Evolutionary conservation across 768 basidiomycete species (phyloP), one percentile per base, ranked within the genome.

Genomic region (Sarcomyxa edulis): DNA sequence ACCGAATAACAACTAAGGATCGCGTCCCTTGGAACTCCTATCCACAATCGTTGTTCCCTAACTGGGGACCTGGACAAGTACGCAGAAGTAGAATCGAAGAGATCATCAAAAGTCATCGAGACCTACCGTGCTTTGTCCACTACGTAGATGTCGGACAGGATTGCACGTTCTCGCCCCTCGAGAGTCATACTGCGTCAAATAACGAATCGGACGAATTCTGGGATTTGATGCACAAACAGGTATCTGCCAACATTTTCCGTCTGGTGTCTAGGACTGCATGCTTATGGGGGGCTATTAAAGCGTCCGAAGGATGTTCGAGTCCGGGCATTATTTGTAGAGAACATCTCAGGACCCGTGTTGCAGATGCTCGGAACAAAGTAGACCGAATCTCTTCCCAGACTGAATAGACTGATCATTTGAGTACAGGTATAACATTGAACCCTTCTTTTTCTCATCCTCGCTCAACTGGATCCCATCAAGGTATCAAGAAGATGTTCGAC

Each of bases 401-500:
- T 27, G 12, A 29, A 23, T 27, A 16, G n/a, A 14, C n/a, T n/a
- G 15, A 11, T n/a, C 30, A 24, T 16, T 21, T 32, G 23, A 33
- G 7, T 23, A 3, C 26, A 62, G 72, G 48, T 77, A 74, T 39
- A 61, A 62, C 29, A 61, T 81, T 40, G 79, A 81, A 44, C 79
- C 79, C 0, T 80, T 81, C 53, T 81, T 74, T 49, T 81, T 79
- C 51, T 74, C 76, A 0, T 79, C 77, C 1, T 73, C 76, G 2
- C 51, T 76, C 2, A 79, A 76, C 43, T 80, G 78, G 78, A 84
- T 81, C 44, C 81, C 81, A 2, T 76, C 77, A 1, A 70, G 78
- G 38, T 84, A 73, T 36, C 72, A 78, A 44, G 78, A 80, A 46
- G 69, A 65, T 34, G 40, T 68, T 1, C 24, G 46, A 4, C 49